Evolutionary conservation across 129 eudicot genomes (phyloP).

Genomic region (Ambrosia artemisiifolia): DNA sequence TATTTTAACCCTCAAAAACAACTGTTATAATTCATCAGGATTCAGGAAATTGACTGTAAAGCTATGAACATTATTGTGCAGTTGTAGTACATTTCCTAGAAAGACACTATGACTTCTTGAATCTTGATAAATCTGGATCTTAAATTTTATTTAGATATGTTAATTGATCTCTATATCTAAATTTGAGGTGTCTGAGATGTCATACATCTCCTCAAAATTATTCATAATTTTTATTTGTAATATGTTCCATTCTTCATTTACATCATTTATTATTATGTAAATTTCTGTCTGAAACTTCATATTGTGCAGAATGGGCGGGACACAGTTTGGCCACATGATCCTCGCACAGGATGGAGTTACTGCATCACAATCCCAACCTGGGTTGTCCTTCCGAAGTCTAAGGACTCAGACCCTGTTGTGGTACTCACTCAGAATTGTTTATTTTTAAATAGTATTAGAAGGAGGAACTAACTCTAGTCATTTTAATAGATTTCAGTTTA

Average conservation of each 20-base stretch:
- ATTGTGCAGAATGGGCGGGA: conserved; percentile 80
- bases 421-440: conserved; percentile 56
- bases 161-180: background rate
- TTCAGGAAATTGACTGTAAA: background rate
- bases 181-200: background rate
- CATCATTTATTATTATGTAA: background rate
- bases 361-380: conserved; percentile 93
- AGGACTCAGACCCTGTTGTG: conserved; percentile 96
- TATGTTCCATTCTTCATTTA: background rate
- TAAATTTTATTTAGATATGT: background rate
- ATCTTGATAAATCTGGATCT: background rate
- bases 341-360: conserved; percentile 93
- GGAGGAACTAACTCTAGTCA: background rate
- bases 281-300: conserved; percentile 3
- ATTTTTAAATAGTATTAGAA: conserved; percentile 6
- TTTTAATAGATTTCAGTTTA: background rate
- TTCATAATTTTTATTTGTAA: background rate
- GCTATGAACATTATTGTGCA: background rate
- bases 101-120: background rate
- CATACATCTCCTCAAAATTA: background rate
- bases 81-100: background rate
- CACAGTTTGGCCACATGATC: conserved; percentile 99
- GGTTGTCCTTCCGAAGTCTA: conserved; percentile 92
- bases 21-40: background rate
- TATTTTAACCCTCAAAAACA: background rate